Evolutionary conservation across 306 rosid genomes (phyloP), one percentile per base, ranked within the genome.

Genomic region (Canavalia ensiformis): DNA sequence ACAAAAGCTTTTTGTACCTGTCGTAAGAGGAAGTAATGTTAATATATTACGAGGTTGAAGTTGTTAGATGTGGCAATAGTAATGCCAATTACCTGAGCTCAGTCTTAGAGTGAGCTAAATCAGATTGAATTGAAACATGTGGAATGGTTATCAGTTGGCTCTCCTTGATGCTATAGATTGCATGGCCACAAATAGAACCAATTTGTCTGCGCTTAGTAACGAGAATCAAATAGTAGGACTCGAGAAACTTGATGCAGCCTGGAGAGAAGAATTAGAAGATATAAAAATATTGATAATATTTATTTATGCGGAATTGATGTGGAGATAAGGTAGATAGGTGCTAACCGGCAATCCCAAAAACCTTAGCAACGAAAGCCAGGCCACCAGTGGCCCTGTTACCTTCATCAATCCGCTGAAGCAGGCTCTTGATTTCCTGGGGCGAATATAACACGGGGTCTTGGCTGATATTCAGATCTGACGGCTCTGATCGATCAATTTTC

Each of bases 351-450:
- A 95, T 91, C 8, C 99, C 99, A 31, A 41, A 93, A 64, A 89
- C 98, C 83, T 93, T 91, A 18, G 93, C 84, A 1, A 90, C 96
- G 29, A 83, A 85, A 78, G 84, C 69, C 49, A 95, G 88, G 8
- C 99, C 99, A 6, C 99, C 99, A 0, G 98, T 93, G 76, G 96
- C 90, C 29, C 92, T 88, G 79, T 95, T 95, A 10, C 99, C 99
- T 63, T 95, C 96, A 10, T 81, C 76, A 42, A 95, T 95, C 30
- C 98, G 92, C 84, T 90, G 98, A 30, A 92, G 97, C 77, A 95
- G 82, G 50, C 88, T 92, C 76, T 91, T 89, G 74, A 95, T 93
- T 84, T 95, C 99, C 13, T 88, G 90, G 0, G 90, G 87, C 2
- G 99, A 95, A 86, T 95, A 95, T 4, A 91, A 84, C 7, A 89